Conservation (phyloP, 2,329 filamentous ascomycete species). For the Alternaria arborescens region DNA sequence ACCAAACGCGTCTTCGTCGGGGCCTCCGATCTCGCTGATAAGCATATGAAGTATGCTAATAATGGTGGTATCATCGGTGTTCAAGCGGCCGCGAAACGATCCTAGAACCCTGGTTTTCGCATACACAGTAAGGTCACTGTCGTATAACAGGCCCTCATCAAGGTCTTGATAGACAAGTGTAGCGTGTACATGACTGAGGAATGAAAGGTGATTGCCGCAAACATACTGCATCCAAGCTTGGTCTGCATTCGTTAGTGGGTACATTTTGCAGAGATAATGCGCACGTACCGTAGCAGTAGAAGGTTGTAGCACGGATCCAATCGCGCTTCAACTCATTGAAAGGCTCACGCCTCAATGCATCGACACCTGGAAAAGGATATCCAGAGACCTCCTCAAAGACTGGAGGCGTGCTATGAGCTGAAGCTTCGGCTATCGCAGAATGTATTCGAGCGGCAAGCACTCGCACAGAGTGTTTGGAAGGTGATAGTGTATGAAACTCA, state of each 20-base stretch:
- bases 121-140: constrained; percentile 42
- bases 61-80: constrained; percentile 42
- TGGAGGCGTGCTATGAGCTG: constrained; percentile 34
- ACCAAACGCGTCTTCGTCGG: constrained; percentile 40
- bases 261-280: too few species aligned
- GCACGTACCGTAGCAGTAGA: constrained; percentile 34
- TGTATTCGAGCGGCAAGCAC: constrained; percentile 38
- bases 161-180: constrained; percentile 46
- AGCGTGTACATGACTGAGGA: constrained; percentile 47
- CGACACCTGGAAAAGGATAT: constrained; percentile 33
- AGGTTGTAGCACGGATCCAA: constrained; percentile 32
- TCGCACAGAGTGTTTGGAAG: constrained; percentile 29
- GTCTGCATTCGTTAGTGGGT: constrained; percentile 24
- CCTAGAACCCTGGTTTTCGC: constrained; percentile 43
- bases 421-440: constrained; percentile 29
- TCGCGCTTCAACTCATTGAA: constrained; percentile 34
- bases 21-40: constrained; percentile 41
- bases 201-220: constrained; percentile 41
- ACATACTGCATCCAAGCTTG: constrained; percentile 39
- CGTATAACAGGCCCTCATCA: constrained; percentile 36
- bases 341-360: constrained; percentile 17
- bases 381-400: constrained; percentile 30
- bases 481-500: constrained; percentile 28
- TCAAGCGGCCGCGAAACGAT: constrained; percentile 37
- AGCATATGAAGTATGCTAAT: constrained; percentile 45